A percentile compares a stretch with the other conserved stretches of the same genome.
These are phyloP conservation scores for Trichoderma virens DNA, from an alignment of 495 filamentous ascomycete species.

Conservation along the genomic window DNA sequence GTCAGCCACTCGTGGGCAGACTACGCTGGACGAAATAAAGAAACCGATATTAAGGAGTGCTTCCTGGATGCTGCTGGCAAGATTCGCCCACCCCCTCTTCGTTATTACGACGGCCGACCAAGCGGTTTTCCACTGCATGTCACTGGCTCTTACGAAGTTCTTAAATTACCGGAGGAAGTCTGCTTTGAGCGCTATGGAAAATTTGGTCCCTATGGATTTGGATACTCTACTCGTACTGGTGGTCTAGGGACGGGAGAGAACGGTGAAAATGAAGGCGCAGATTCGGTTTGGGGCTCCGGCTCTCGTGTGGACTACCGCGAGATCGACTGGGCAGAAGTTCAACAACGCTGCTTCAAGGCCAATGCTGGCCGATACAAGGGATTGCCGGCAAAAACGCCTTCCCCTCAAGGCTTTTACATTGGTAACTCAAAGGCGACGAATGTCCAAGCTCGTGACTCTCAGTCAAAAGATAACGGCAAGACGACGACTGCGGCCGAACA, in stretches of 20 bases:
- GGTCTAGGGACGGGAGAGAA: constrained; percentile 73
- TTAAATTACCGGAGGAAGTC: constrained; percentile 76
- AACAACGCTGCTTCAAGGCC: constrained; percentile 57
- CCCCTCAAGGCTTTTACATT: constrained; percentile 38
- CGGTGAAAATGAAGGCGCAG: constrained; percentile 67
- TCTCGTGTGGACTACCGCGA: constrained; percentile 64
- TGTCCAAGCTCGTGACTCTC: constrained; percentile 16
- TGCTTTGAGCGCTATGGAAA: constrained; percentile 92
- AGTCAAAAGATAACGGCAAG: constrained; percentile 39
- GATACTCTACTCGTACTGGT: constrained; percentile 67
- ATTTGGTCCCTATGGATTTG: constrained; percentile 82
- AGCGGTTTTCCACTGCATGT: constrained; percentile 74
- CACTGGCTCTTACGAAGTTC: constrained; percentile 71
- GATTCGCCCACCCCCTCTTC: constrained; percentile 57
- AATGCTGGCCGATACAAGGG: constrained; percentile 64
- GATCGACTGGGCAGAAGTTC: constrained; percentile 68
- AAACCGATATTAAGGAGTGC: constrained; percentile 50
- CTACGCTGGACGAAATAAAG: not conserved
- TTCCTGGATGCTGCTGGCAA: constrained; percentile 59
- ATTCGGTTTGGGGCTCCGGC: constrained; percentile 61
- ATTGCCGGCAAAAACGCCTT: constrained; percentile 25
- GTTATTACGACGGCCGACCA: constrained; percentile 64
- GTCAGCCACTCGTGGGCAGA: constrained; percentile 1
- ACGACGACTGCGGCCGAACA: not conserved
- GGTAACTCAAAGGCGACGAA: constrained; percentile 33